phyloP scores from a whole-genome alignment of 2,329 filamentous ascomycete species.

The Diaporthe ampelina region DNA sequence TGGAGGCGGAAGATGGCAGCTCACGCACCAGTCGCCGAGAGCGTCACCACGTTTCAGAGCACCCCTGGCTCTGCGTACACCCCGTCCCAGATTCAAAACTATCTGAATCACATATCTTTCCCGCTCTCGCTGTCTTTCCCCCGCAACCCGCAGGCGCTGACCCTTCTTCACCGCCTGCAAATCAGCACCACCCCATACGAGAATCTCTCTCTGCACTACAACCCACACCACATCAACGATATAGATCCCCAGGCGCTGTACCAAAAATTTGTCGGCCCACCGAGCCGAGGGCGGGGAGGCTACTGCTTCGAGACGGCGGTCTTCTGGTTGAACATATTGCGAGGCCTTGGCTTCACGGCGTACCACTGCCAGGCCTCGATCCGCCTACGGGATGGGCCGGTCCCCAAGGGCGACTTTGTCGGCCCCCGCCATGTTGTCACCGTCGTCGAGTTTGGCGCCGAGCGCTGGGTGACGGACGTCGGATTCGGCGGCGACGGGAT shows the following conservation, averaged over 20 bases:
- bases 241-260: constrained; percentile 64
- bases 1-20: background rate
- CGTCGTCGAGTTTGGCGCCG: constrained; percentile 66
- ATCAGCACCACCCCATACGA: constrained; percentile 69
- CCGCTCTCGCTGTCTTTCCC: constrained; percentile 36
- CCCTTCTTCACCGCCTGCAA: constrained; percentile 58
- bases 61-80: constrained; percentile 27
- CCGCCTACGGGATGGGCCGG: constrained; percentile 54
- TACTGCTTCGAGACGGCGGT: constrained; percentile 73
- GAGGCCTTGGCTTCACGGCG: constrained; percentile 46
- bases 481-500: constrained; percentile 75
- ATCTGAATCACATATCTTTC: constrained; percentile 38
- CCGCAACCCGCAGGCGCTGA: constrained; percentile 53
- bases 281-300: constrained; percentile 61
- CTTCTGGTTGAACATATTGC: constrained; percentile 59
- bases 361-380: constrained; percentile 65
- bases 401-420: constrained; percentile 56
- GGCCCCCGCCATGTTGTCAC: constrained; percentile 70
- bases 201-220: constrained; percentile 69
- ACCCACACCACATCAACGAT: constrained; percentile 52
- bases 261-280: constrained; percentile 60
- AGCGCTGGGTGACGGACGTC: constrained; percentile 70
- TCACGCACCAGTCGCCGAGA: background rate
- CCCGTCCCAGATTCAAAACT: constrained; percentile 31
- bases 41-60: background rate